phyloP scores from a whole-genome alignment of 257 asterid genomes.

The Parsonsia alboflavescens region DNA sequence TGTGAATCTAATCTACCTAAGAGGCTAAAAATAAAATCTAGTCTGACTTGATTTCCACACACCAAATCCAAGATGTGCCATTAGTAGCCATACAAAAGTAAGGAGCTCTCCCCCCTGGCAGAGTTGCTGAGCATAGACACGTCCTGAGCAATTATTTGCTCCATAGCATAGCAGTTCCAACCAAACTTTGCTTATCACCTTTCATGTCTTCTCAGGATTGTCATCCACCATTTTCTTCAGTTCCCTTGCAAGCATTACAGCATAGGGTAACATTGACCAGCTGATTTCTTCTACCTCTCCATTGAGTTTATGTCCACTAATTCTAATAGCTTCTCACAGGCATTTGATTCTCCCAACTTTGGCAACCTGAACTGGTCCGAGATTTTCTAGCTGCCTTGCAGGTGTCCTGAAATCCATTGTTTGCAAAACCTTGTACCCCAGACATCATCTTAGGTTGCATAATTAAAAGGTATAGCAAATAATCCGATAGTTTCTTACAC shows the following conservation, averaged over 20 bases:
- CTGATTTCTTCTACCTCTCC: neutral
- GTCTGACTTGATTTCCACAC: no score
- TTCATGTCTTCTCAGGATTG: constrained; percentile 19
- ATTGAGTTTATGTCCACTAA: constrained; percentile 15
- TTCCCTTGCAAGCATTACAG: constrained; percentile 31
- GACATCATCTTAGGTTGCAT: no score
- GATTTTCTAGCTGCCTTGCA: constrained; percentile 32
- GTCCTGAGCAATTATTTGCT: constrained; percentile 25
- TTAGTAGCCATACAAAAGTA: constrained; percentile 33
- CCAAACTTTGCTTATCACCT: constrained; percentile 33
- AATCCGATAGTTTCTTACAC: no score
- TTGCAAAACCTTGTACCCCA: no score
- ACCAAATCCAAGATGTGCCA: constrained; percentile 42
- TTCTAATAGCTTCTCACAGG: neutral
- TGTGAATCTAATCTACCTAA: no score
- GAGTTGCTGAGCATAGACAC: constrained; percentile 28
- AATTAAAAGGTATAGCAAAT: no score
- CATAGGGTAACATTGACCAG: constrained; percentile 28
- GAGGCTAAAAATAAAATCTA: no score
- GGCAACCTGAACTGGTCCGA: neutral
- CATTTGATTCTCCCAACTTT: neutral
- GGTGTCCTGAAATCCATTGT: constrained; percentile 43
- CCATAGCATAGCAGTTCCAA: constrained; percentile 30
- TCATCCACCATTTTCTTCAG: neutral
- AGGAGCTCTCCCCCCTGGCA: constrained; percentile 24